Evolutionary conservation across 179 eudicot species (phyloP).

Genomic region (Camellia oleifera): DNA sequence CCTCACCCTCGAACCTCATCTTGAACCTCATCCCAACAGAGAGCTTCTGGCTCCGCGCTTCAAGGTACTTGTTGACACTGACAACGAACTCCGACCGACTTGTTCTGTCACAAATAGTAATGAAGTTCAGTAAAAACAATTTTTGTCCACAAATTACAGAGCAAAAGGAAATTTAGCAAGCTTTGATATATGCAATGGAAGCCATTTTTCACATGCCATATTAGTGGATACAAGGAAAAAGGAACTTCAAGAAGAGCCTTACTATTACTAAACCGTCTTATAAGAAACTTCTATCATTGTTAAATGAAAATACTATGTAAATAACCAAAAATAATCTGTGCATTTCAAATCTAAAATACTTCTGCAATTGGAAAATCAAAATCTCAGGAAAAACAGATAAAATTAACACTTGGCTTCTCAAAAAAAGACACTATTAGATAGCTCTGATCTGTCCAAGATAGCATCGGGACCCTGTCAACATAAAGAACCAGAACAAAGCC

Average conservation of each 20-base stretch:
- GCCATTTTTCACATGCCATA: not conserved
- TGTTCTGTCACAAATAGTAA: slow-evolving; percentile 45
- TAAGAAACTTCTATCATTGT: not conserved
- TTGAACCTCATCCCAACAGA: slow-evolving; percentile 92
- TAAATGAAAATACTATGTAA: not conserved
- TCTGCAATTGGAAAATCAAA: not conserved
- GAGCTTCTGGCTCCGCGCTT: slow-evolving; percentile 67
- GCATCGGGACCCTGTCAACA: not conserved
- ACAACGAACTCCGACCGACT: slow-evolving; percentile 85
- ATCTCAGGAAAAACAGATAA: not conserved
- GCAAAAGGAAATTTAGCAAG: not conserved
- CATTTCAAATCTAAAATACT: not conserved
- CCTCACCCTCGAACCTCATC: slow-evolving; percentile 95
- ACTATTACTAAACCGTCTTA: not conserved
- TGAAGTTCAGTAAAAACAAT: not conserved
- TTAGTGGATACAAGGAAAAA: no score
- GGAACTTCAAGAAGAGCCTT: no score
- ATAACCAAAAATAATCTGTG: not conserved
- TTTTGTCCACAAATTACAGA: not conserved
- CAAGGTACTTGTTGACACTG: slow-evolving; percentile 85
- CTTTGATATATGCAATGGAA: slow-evolving; percentile 2
- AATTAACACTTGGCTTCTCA: not conserved
- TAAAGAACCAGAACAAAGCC: not conserved
- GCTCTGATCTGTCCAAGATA: not conserved
- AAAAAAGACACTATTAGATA: not conserved